phyloP scores from a whole-genome alignment of 345 rosid species.

The Rhizophora mangle region DNA sequence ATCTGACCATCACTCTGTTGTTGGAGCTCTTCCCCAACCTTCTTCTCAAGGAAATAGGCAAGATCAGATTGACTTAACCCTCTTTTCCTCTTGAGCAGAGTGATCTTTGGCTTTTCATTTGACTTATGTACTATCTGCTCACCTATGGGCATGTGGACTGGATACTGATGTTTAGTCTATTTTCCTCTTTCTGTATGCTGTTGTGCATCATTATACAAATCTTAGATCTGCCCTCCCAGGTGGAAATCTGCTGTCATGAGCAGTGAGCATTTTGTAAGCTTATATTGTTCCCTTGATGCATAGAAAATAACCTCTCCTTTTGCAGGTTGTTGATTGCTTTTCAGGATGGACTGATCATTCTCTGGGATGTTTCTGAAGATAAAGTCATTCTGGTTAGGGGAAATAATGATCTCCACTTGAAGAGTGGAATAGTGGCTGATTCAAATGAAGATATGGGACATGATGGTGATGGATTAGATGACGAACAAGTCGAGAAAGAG shows the following conservation, averaged over 20 bases:
- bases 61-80: slow-evolving; percentile 16
- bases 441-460: slow-evolving; percentile 8
- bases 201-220: too few relatives aligned
- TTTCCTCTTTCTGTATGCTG: background rate
- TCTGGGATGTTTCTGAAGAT: slow-evolving; percentile 30
- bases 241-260: background rate
- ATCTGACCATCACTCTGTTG: slow-evolving; percentile 17
- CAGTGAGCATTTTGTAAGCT: background rate
- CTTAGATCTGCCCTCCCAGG: too few relatives aligned
- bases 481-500: slow-evolving; percentile 23
- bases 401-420: slow-evolving; percentile 26
- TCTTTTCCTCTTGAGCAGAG: background rate
- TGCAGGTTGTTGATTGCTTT: slow-evolving; percentile 28
- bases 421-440: slow-evolving; percentile 15
- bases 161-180: slow-evolving; percentile 7
- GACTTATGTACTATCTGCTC: background rate
- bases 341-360: slow-evolving; percentile 26
- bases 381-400: slow-evolving; percentile 22
- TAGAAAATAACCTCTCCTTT: slow-evolving; percentile 3
- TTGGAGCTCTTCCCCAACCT: slow-evolving; percentile 33
- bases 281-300: slow-evolving; percentile 3
- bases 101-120: slow-evolving; percentile 11
- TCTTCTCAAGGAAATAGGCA: slow-evolving; percentile 25
- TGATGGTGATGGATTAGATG: slow-evolving; percentile 16
- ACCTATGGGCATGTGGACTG: slow-evolving; percentile 13